Percentiles rank a stretch among this genome's conserved stretches.
Conservation (phyloP, 371 early-diverging fungal genomes). For the Circinella umbellata region DNA sequence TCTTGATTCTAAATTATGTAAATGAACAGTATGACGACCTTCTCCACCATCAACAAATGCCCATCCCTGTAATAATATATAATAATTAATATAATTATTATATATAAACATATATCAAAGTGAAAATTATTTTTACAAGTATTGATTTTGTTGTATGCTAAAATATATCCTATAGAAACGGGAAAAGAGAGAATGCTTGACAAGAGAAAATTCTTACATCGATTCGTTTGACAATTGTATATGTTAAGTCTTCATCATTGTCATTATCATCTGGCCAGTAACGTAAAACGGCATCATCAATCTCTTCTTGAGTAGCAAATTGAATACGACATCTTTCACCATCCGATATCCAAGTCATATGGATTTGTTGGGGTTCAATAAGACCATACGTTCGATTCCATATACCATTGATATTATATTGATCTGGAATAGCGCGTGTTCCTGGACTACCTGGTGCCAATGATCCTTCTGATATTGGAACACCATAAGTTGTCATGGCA, state of each 20-base stretch:
- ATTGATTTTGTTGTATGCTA: no score
- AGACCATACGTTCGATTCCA: constrained; percentile 32
- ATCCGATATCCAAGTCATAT: constrained; percentile 22
- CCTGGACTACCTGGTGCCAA: constrained; percentile 7
- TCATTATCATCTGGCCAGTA: constrained; percentile 23
- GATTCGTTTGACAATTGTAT: constrained; percentile 8
- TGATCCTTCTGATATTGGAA: constrained; percentile 4
- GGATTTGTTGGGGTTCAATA: constrained; percentile 31
- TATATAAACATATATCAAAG: not conserved
- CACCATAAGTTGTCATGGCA: not conserved
- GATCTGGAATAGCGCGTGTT: constrained; percentile 14
- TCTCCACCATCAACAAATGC: constrained; percentile 42
- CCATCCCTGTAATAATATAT: constrained; percentile 29
- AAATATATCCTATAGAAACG: no score
- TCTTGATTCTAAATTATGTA: constrained; percentile 35
- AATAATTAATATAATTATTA: not conserved
- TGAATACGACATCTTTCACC: constrained; percentile 24
- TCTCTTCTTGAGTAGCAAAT: constrained; percentile 22
- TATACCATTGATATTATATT: constrained; percentile 16
- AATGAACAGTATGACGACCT: constrained; percentile 32
- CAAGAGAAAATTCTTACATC: not conserved
- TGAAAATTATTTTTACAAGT: no score
- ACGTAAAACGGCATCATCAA: constrained; percentile 19
- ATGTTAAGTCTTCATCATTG: not conserved
- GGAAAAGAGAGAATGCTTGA: no score